A percentile compares a stretch with the other conserved stretches of the same genome.
These are phyloP conservation scores for Aspergillus steynii DNA, from an alignment of 495 filamentous ascomycete genomes.

Conservation along the genomic window DNA sequence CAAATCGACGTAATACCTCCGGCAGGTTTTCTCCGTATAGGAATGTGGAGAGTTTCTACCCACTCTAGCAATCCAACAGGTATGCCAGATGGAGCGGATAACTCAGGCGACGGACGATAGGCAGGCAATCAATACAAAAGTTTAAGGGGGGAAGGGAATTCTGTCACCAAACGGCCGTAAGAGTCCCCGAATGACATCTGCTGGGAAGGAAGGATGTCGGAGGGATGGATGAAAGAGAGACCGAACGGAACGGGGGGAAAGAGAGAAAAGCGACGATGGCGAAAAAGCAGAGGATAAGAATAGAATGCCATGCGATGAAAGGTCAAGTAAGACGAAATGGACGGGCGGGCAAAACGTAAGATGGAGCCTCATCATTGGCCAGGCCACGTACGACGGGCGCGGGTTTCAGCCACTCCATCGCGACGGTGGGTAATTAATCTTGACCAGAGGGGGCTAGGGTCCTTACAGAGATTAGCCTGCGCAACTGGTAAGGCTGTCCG, in stretches of 20 bases:
- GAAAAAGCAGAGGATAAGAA: neutral
- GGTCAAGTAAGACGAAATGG: neutral
- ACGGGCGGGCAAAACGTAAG: slow-evolving; percentile 5
- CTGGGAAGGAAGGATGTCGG: neutral
- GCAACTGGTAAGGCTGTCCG: too few relatives aligned
- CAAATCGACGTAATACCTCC: neutral
- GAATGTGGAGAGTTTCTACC: neutral
- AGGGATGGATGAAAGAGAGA: neutral
- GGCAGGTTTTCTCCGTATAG: neutral
- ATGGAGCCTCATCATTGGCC: slow-evolving; percentile 5
- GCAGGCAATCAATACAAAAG: neutral
- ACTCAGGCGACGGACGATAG: neutral
- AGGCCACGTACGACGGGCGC: slow-evolving; percentile 10
- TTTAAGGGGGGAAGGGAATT: neutral
- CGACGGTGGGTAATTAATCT: too few relatives aligned
- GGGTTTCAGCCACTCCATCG: slow-evolving; percentile 2
- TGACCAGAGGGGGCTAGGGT: too few relatives aligned
- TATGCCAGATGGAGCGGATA: neutral
- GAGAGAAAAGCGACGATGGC: neutral
- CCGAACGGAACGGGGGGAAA: neutral
- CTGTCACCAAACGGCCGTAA: neutral
- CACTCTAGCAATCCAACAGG: neutral
- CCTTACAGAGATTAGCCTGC: too few relatives aligned
- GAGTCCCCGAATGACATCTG: neutral
- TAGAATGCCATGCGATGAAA: neutral